These are phyloP conservation scores for Glarea lozoyensis DNA, from an alignment of 495 filamentous ascomycete species.

Conservation along the genomic window DNA sequence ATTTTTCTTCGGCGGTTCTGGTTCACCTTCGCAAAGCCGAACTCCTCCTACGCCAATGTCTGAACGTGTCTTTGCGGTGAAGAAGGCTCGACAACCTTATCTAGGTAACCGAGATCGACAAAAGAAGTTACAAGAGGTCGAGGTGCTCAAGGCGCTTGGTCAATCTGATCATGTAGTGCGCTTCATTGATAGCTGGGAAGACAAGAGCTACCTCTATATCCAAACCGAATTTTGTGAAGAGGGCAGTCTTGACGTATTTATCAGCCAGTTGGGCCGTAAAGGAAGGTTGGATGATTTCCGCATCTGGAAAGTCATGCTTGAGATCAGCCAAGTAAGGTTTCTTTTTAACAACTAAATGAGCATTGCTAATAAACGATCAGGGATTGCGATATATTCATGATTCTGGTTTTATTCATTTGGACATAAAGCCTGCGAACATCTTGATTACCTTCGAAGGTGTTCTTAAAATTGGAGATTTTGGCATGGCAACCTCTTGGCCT, in stretches of 20 bases:
- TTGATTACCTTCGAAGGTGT: constrained; percentile 84
- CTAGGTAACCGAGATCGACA: constrained; percentile 65
- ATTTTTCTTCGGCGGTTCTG: constrained; percentile 30
- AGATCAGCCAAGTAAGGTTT: constrained; percentile 61
- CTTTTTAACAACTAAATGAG: not conserved
- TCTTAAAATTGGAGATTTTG: constrained; percentile 94
- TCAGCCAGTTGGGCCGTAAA: constrained; percentile 66
- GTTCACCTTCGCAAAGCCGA: constrained; percentile 18
- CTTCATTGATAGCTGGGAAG: constrained; percentile 79
- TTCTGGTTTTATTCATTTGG: constrained; percentile 82
- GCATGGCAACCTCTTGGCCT: constrained; percentile 77
- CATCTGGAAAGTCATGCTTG: constrained; percentile 94
- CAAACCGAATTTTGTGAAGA: constrained; percentile 95
- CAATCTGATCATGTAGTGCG: constrained; percentile 75
- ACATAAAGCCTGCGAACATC: constrained; percentile 92
- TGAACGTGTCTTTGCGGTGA: constrained; percentile 74
- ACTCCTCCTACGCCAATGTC: constrained; percentile 34
- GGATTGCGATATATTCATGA: constrained; percentile 84
- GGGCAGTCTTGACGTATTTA: constrained; percentile 77
- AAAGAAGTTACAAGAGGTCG: constrained; percentile 71
- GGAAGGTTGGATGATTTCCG: constrained; percentile 91
- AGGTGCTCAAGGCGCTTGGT: constrained; percentile 59
- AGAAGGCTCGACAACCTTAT: constrained; percentile 79
- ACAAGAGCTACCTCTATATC: constrained; percentile 74
- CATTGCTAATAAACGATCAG: constrained; percentile 30